These are phyloP conservation scores for Backusella psychrophila DNA, from an alignment of 192 early-diverging fungal genomes.

Conservation along the genomic window DNA sequence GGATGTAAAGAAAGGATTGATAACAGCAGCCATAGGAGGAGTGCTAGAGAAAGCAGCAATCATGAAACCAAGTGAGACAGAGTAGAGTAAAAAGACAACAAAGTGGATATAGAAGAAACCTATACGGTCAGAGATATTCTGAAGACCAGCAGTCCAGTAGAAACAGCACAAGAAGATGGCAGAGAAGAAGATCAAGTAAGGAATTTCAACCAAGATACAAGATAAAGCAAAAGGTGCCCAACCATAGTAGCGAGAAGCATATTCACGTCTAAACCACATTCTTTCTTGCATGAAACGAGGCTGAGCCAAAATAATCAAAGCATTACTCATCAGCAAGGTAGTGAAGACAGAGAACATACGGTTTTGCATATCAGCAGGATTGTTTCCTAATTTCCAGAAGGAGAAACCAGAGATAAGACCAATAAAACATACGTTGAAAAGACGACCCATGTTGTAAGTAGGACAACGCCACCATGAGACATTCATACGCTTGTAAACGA, in stretches of 20 bases:
- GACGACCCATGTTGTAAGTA: conserved; percentile 68
- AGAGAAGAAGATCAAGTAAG: conserved; percentile 54
- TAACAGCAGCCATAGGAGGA: conserved; percentile 55
- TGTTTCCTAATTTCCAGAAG: conserved; percentile 60
- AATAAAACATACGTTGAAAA: conserved; percentile 50
- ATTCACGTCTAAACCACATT: conserved; percentile 58
- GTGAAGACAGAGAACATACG: conserved; percentile 50
- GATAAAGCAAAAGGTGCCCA: conserved; percentile 61
- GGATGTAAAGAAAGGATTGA: conserved; percentile 62
- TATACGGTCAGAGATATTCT: conserved; percentile 41
- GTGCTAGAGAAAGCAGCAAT: conserved; percentile 58
- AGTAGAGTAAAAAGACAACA: conserved; percentile 50
- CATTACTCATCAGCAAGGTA: conserved; percentile 47
- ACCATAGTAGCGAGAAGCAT: conserved; percentile 61
- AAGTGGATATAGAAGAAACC: conserved; percentile 65
- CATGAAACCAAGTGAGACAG: conserved; percentile 62
- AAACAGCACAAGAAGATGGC: conserved; percentile 53
- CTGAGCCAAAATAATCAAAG: conserved; percentile 61
- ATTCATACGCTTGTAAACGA: conserved; percentile 68
- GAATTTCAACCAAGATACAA: conserved; percentile 59
- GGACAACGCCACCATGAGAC: conserved; percentile 66
- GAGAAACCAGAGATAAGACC: conserved; percentile 68
- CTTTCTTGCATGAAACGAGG: conserved; percentile 63
- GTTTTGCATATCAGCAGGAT: conserved; percentile 55
- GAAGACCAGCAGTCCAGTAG: conserved; percentile 64